Percentiles rank a stretch among this genome's conserved stretches.
Evolutionary conservation across 441 rosid genomes (phyloP).

Genomic region (Macaranga tanarius): DNA sequence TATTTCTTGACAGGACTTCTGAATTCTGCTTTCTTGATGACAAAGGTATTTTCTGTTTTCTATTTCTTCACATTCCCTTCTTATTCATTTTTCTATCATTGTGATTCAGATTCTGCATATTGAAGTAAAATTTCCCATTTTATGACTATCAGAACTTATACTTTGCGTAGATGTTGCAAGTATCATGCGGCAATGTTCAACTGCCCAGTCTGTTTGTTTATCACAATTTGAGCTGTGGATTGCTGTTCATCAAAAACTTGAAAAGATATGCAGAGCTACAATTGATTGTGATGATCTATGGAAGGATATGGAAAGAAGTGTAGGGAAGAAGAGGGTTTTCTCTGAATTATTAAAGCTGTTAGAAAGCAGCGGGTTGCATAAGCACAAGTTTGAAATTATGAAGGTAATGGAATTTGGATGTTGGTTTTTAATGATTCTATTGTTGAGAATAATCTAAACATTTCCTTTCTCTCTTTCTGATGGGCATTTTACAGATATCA

Average conservation of each 20-base stretch:
- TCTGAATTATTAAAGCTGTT: conserved; percentile 76
- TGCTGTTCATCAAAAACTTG: conserved; percentile 51
- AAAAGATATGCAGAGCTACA: conserved; percentile 44
- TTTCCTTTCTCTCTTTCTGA: conserved; percentile 18
- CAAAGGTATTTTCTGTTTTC: conserved; percentile 41
- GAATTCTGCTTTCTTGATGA: conserved; percentile 31
- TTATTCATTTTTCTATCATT: background rate
- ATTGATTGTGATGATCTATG: conserved; percentile 62
- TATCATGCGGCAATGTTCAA: conserved; percentile 22
- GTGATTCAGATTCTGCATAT: background rate
- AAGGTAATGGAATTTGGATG: conserved; percentile 42
- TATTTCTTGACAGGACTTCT: conserved; percentile 36
- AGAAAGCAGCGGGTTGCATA: conserved; percentile 73
- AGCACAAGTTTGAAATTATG: conserved; percentile 67
- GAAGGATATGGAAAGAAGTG: conserved; percentile 56
- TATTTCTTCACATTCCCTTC: conserved; percentile 4
- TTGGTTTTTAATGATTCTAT: conserved; percentile 15
- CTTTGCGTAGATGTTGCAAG: conserved; percentile 41
- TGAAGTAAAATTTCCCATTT: background rate
- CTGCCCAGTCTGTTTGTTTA: conserved; percentile 33
- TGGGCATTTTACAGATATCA: conserved; percentile 46
- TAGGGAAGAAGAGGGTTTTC: conserved; percentile 76
- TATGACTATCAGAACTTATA: conserved; percentile 7
- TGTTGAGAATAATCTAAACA: conserved; percentile 10
- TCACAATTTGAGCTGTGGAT: conserved; percentile 51